Evolutionary conservation across 441 rosid species (phyloP).

Genomic region (Adansonia madagascariensis): DNA sequence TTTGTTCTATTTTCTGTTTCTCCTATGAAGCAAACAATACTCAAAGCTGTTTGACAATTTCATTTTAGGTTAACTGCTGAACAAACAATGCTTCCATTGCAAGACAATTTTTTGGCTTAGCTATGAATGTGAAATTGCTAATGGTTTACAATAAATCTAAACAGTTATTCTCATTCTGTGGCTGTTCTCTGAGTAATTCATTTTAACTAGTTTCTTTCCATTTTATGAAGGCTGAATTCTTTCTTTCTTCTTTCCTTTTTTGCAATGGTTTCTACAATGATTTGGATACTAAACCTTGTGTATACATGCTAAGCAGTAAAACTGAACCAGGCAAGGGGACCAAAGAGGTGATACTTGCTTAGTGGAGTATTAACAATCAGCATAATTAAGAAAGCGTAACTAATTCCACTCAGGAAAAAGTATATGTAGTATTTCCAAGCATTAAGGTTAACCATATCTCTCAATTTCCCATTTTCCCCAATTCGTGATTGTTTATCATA

Average conservation of each 20-base stretch:
- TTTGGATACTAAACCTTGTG: not conserved
- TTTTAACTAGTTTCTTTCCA: not conserved
- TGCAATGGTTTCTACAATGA: not conserved
- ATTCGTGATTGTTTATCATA: not conserved
- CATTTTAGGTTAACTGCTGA: not conserved
- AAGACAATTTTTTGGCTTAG: not conserved
- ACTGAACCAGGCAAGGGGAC: not conserved
- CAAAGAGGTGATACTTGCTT: not conserved
- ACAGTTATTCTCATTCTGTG: not conserved
- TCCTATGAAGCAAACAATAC: not conserved
- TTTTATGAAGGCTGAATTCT: not conserved
- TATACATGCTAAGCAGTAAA: not conserved
- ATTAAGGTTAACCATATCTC: not conserved
- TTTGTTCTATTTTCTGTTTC: not conserved
- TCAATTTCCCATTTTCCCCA: not conserved
- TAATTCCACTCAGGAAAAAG: not conserved
- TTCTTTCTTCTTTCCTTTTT: not conserved
- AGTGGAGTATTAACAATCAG: not conserved
- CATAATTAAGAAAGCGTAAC: not conserved
- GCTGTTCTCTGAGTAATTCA: not conserved
- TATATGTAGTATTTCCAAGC: not conserved
- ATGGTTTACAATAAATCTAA: not conserved
- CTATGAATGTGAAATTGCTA: slow-evolving; percentile 6
- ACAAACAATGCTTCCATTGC: not conserved
- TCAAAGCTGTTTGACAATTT: not conserved